Evolutionary conservation across 2,329 filamentous ascomycete genomes (phyloP).

Genomic region (Tolypocladium ovalisporum): DNA sequence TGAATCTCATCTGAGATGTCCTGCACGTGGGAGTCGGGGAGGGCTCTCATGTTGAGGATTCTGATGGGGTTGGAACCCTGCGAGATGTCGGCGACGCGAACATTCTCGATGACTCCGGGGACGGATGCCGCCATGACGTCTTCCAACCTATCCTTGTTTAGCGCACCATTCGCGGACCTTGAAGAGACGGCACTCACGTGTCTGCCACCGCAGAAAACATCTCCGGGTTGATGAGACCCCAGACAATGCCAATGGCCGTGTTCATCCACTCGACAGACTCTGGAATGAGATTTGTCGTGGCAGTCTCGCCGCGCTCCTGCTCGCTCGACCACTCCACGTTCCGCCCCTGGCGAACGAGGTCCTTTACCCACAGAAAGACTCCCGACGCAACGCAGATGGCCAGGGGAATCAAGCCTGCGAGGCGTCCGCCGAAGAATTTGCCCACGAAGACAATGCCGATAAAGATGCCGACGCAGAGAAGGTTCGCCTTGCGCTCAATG

Average conservation of each 20-base stretch:
- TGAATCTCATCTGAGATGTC: constrained; percentile 75
- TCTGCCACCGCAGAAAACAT: constrained; percentile 92
- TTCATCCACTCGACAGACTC: constrained; percentile 98
- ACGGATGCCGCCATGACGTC: constrained; percentile 97
- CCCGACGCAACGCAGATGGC: constrained; percentile 62
- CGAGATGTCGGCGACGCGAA: constrained; percentile 88
- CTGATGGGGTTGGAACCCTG: constrained; percentile 87
- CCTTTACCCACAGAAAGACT: constrained; percentile 83
- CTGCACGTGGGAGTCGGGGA: constrained; percentile 67
- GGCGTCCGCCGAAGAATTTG: constrained; percentile 64
- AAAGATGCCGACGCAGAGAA: constrained; percentile 60
- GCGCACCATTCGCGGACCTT: not conserved
- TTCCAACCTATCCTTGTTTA: constrained; percentile 23
- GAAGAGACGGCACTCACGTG: constrained; percentile 33
- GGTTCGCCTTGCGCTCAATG: constrained; percentile 64
- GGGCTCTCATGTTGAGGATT: constrained; percentile 74
- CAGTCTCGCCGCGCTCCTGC: constrained; percentile 71
- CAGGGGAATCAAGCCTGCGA: constrained; percentile 68
- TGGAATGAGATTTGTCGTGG: constrained; percentile 78
- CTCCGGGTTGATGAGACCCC: constrained; percentile 88
- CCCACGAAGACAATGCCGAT: constrained; percentile 66
- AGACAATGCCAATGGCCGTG: constrained; percentile 69
- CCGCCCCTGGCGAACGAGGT: constrained; percentile 70
- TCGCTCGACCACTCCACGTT: constrained; percentile 85
- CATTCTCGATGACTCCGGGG: constrained; percentile 83